Percentiles rank a stretch among this genome's conserved stretches.
Conservation (phyloP, 306 rosid species). For the Bauhinia variegata region DNA sequence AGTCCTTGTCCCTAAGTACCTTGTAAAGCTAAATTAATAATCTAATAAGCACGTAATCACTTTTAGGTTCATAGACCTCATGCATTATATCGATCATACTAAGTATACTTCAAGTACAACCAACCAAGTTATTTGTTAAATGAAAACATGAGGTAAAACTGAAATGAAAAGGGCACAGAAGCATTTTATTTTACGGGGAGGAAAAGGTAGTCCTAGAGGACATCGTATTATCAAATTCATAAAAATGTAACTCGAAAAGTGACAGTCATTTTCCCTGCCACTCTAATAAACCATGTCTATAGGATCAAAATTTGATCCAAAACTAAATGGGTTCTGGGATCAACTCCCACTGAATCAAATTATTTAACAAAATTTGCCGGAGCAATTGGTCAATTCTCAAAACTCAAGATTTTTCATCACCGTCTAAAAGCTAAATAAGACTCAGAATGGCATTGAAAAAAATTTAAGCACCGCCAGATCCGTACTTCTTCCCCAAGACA, state of each 20-base stretch:
- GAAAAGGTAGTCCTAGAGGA: neutral
- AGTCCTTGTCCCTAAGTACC: too few species aligned
- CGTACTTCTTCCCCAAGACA: conserved; percentile 76
- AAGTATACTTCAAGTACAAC: too few species aligned
- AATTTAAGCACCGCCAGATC: conserved; percentile 71
- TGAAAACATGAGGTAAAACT: too few species aligned
- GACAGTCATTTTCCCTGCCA: conserved; percentile 44
- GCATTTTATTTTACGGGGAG: conserved; percentile 20
- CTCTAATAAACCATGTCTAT: conserved; percentile 51
- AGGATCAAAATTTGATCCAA: conserved; percentile 41
- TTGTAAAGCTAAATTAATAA: too few species aligned
- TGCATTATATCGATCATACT: too few species aligned
- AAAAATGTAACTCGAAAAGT: conserved; percentile 35
- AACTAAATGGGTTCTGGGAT: conserved; percentile 53
- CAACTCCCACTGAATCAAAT: conserved; percentile 63
- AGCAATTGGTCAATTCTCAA: conserved; percentile 49
- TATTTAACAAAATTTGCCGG: conserved; percentile 77
- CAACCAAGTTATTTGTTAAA: too few species aligned
- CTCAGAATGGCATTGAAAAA: neutral
- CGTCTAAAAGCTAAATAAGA: conserved; percentile 56
- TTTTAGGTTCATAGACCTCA: too few species aligned
- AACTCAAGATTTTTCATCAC: conserved; percentile 77
- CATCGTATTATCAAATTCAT: conserved; percentile 19
- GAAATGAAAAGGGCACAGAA: too few species aligned
- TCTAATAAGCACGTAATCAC: too few species aligned